Percentiles rank a stretch among this genome's conserved stretches.
These are phyloP conservation scores for Blumeriella jaapii DNA, from an alignment of 2,329 filamentous ascomycete species.

Conservation along the genomic window DNA sequence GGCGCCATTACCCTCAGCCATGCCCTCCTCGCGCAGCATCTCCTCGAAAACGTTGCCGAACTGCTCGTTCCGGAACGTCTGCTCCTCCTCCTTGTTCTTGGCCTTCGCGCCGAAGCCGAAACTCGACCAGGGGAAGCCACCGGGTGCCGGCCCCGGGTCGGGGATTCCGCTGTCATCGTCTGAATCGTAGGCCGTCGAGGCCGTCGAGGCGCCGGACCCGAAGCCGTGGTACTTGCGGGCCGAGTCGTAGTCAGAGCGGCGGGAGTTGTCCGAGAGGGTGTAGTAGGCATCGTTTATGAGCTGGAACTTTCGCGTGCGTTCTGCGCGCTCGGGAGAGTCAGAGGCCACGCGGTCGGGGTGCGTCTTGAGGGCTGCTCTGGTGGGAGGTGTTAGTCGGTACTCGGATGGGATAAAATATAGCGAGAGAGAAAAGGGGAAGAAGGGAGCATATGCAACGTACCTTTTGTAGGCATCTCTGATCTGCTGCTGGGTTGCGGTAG, in stretches of 20 bases:
- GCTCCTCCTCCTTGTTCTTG: constrained; percentile 38
- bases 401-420: background rate
- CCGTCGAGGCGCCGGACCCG: constrained; percentile 31
- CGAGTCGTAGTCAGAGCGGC: constrained; percentile 75
- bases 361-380: constrained; percentile 74
- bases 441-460: constrained; percentile 30
- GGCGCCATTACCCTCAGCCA: constrained; percentile 58
- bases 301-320: constrained; percentile 81
- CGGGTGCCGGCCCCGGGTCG: constrained; percentile 28
- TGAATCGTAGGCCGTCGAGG: constrained; percentile 34
- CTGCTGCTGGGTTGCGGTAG: constrained; percentile 67
- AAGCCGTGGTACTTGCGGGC: constrained; percentile 49
- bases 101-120: constrained; percentile 43
- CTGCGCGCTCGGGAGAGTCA: constrained; percentile 70
- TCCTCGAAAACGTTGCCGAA: constrained; percentile 84
- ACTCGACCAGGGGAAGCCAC: constrained; percentile 63
- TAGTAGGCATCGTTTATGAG: constrained; percentile 90
- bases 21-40: constrained; percentile 76
- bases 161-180: constrained; percentile 31
- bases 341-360: constrained; percentile 84
- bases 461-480: constrained; percentile 93
- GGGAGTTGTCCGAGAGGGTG: constrained; percentile 67
- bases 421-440: background rate
- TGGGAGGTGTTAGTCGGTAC: constrained; percentile 1
- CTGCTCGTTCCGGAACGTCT: constrained; percentile 60